Evolutionary conservation across 2,329 filamentous ascomycete genomes (phyloP).

Genomic region (Leptographium galeiforme): DNA sequence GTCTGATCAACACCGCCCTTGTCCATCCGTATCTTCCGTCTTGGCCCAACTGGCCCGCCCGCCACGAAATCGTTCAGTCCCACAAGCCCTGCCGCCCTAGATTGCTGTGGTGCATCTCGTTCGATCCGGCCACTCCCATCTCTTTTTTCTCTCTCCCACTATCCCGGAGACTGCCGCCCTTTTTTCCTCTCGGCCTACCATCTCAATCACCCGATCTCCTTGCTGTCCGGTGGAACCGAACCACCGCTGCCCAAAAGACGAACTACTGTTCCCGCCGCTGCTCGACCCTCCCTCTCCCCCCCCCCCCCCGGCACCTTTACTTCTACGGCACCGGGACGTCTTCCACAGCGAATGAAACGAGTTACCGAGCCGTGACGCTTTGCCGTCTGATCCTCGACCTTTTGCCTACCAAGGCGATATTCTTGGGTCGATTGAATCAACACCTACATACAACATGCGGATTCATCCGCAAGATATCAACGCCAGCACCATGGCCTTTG

Average conservation of each 20-base stretch:
- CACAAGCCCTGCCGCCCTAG: background rate
- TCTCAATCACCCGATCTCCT: background rate
- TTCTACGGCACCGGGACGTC: background rate
- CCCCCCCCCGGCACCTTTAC: background rate
- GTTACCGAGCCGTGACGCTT: slow-evolving; percentile 1
- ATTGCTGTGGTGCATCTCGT: background rate
- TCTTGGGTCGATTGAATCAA: background rate
- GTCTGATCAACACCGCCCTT: too few relatives aligned
- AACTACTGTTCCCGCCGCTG: background rate
- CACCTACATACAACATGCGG: background rate
- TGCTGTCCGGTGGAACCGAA: background rate
- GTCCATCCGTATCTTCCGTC: background rate
- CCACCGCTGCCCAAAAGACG: too few relatives aligned
- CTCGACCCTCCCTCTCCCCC: background rate
- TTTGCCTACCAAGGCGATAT: background rate
- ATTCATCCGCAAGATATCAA: background rate
- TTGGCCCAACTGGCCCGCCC: background rate
- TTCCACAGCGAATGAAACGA: background rate
- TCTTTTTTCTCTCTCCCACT: background rate
- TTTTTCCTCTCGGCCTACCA: background rate
- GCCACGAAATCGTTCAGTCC: background rate
- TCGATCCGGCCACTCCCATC: background rate
- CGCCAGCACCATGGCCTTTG: background rate
- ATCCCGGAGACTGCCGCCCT: background rate
- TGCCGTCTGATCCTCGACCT: background rate